Conservation (phyloP, 2,329 filamentous ascomycete species). For the Colletotrichum theobromicola region DNA sequence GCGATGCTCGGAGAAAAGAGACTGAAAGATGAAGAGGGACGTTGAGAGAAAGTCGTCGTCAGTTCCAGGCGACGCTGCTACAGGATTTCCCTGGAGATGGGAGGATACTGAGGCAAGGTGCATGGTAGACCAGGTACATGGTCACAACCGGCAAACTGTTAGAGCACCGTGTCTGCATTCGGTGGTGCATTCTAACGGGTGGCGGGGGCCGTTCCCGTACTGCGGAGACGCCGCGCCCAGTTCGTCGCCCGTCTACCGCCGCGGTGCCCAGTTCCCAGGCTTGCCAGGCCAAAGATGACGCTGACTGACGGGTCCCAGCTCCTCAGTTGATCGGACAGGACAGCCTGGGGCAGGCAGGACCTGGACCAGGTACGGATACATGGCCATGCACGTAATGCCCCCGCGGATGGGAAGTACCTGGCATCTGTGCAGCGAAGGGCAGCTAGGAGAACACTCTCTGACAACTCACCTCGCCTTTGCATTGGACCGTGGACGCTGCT, state of each 20-base stretch:
- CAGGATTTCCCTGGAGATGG: neutral
- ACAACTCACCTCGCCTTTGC: neutral
- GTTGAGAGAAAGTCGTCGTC: conserved; percentile 3
- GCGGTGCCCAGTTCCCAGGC: neutral
- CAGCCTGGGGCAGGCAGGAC: neutral
- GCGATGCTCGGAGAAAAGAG: neutral
- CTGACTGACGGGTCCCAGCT: conserved; percentile 15
- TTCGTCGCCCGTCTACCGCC: neutral
- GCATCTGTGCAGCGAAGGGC: neutral
- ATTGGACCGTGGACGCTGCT: neutral
- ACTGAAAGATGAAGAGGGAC: neutral
- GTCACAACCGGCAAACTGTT: neutral
- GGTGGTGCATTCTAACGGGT: conserved; percentile 1
- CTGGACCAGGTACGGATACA: neutral
- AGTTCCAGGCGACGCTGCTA: neutral
- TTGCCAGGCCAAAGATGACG: conserved; percentile 2
- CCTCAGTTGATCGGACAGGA: no score
- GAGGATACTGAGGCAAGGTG: neutral
- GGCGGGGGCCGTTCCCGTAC: conserved; percentile 3
- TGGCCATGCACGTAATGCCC: neutral
- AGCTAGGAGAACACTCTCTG: neutral
- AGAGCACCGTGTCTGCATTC: neutral
- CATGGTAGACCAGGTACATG: neutral
- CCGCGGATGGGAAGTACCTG: neutral
- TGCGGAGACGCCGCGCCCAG: conserved; percentile 10